Evolutionary conservation across 2,329 filamentous ascomycete species (phyloP), one percentile per base, ranked within the genome.

Genomic region (Coleophoma crateriformis): DNA sequence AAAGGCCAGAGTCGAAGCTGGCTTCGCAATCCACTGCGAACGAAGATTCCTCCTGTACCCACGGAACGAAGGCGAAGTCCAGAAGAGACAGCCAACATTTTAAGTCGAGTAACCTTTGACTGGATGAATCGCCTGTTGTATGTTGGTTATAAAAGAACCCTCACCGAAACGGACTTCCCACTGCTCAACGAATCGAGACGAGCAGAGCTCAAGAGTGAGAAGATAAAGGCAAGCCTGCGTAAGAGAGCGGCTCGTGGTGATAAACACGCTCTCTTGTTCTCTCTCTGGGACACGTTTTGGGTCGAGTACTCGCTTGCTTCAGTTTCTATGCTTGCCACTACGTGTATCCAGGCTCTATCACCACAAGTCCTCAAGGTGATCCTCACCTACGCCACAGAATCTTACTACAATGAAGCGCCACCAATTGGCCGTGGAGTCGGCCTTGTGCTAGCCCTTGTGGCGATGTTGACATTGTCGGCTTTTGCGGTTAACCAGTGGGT

Each of bases 401-500:
- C 47, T 8, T 49, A 49, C 22, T 42, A 49, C 22, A 42, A 33
- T 8, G 34, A 46, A 33, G 8, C 42, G 20, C 12, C 40, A 8
- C 42, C 47, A 11, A 15, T 46, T 33, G 32, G 17, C 10, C 14
- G 12, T 20, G 47, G 47, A 22, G 35, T 49, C 14, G 47, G 47
- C 14, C 37, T 37, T 33, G 47, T 46, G 12, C 35, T 49, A 13
- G 41, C 14, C 12, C 12, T 49, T 8, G 34, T 40, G 17, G 20
- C 15, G 2, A 38, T 49, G 42, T 19, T 33, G 13, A 40, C 20
- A 7, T 11, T 49, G 5, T 20, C 17, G 11, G 33, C 27, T 15
- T 40, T 46, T 49, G 20, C 35, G 13, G n/a, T 46, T 8, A 49
- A 46, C 37, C 47, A 49, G 15, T 49, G 19, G 17, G 17, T 45